Evolutionary conservation across 306 rosid species (phyloP).

Genomic region (Quercus dentata): DNA sequence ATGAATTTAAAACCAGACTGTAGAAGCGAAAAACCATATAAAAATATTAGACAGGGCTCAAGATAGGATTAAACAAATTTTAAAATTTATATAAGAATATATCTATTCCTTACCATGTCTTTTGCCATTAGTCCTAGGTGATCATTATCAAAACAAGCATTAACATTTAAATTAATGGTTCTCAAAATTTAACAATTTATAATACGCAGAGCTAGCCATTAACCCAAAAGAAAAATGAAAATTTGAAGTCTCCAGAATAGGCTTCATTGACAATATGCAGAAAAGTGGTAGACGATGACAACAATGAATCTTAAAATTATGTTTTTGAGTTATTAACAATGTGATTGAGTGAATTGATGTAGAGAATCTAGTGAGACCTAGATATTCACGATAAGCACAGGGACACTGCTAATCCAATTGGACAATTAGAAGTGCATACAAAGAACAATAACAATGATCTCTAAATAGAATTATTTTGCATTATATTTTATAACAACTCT

Average conservation of each 20-base stretch:
- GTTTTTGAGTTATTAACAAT: background rate
- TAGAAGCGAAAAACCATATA: conserved; percentile 29
- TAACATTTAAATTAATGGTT: background rate
- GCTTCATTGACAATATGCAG: background rate
- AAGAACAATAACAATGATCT: background rate
- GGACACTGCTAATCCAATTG: conserved; percentile 4
- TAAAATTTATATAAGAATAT: background rate
- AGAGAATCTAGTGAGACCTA: conserved; percentile 4
- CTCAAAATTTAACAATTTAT: background rate
- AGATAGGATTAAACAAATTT: background rate
- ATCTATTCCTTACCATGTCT: background rate
- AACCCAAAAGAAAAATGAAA: background rate
- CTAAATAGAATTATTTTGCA: background rate
- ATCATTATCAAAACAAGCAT: background rate
- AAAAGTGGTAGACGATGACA: background rate
- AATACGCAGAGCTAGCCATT: background rate
- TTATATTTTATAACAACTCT: background rate
- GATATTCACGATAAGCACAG: background rate
- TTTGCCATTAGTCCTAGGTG: background rate
- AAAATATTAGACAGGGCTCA: background rate
- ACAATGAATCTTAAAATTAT: background rate
- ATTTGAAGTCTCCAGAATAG: background rate
- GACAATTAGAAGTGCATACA: background rate
- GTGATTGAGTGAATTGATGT: background rate
- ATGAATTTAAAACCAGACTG: conserved; percentile 62